Percentiles rank a stretch among this genome's conserved stretches.
These are phyloP conservation scores for Leccinum obscurum DNA, from an alignment of 768 basidiomycete genomes.

Conservation along the genomic window DNA sequence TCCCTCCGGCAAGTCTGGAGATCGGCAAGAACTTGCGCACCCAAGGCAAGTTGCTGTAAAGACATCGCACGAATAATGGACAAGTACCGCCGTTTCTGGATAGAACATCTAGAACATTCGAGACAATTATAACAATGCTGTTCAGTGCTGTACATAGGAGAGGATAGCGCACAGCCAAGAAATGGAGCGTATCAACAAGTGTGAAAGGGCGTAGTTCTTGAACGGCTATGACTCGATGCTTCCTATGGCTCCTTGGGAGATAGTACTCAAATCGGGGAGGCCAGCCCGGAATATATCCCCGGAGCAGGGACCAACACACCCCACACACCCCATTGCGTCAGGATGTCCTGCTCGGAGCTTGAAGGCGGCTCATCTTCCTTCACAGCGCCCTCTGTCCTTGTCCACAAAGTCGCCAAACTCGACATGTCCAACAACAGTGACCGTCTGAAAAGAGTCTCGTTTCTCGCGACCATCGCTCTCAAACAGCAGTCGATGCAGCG, in stretches of 20 bases:
- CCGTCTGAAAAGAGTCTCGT: constrained; percentile 17
- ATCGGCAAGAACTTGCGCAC: no score
- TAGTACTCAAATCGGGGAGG: not conserved
- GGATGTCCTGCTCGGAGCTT: constrained; percentile 13
- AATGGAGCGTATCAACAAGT: not conserved
- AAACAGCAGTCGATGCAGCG: constrained; percentile 23
- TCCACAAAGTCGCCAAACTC: constrained; percentile 12
- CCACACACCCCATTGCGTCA: constrained; percentile 27
- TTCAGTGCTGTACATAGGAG: not conserved
- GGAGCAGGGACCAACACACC: constrained; percentile 18
- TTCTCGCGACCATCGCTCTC: constrained; percentile 6
- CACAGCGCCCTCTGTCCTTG: constrained; percentile 4
- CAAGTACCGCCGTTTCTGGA: not conserved
- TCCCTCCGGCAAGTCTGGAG: not conserved
- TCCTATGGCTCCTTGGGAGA: not conserved
- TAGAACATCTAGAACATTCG: not conserved
- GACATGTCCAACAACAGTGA: constrained; percentile 16
- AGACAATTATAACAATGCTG: not conserved
- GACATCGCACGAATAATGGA: not conserved
- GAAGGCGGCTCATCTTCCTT: not conserved
- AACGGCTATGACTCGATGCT: not conserved
- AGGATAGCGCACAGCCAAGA: not conserved
- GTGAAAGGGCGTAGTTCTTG: not conserved
- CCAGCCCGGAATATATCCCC: not conserved
- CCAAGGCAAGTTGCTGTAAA: not conserved